Base-by-base conservation (phyloP, 768 basidiomycete species). In the Boletellus ananiceps region DNA sequence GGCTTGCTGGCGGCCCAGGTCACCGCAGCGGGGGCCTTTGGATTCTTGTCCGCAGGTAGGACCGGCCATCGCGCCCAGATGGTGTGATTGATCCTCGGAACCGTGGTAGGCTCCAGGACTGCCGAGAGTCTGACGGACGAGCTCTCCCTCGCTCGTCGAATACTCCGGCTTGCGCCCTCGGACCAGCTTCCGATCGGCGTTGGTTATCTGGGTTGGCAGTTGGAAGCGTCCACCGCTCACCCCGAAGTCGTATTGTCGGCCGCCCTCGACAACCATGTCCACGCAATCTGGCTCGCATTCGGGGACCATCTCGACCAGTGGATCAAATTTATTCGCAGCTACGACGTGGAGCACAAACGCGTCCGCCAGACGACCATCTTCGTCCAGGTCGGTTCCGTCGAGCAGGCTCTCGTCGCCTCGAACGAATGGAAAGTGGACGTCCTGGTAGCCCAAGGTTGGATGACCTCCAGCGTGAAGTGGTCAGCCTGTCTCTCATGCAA, bases 211-310 rank as follows among this genome's bases (percentile, higher is more conserved):
- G 76, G 71, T 13, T 93, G 86, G 86, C 74, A 74, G 52, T 74
- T 91, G 14, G 86, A 91, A 44, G 68, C 75, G 39, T 61, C 71
- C 13, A 63, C 67, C 16, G 64, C 64, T 6, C 54, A 64, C 36
- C 72, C 76, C 6, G 58, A 71, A 27, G 66, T 73, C 15, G 56
- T 81, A 27, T 62, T 89, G 21, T 64, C 70, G 3, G 61, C 72
- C 27, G 77, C 78, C 9, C 72, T 88, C 43, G 74, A 80, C 44
- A 72, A 74, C 47, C 69, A 72, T 18, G 79, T 87, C 8, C 74
- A 73, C 40, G 83, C 84, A 7, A 67, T 92, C 46, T 92, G 88
- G 88, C 72, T 93, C 36, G 72, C 86, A 0, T 90, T 87, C 60
- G 88, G 88, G 1, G 62, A 71, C 23, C 67, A 82, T 54, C 56